Percentiles rank a stretch among this genome's conserved stretches.
These are phyloP conservation scores for Penicillium corylophilum DNA, from an alignment of 2,329 filamentous ascomycete species.

Conservation along the genomic window DNA sequence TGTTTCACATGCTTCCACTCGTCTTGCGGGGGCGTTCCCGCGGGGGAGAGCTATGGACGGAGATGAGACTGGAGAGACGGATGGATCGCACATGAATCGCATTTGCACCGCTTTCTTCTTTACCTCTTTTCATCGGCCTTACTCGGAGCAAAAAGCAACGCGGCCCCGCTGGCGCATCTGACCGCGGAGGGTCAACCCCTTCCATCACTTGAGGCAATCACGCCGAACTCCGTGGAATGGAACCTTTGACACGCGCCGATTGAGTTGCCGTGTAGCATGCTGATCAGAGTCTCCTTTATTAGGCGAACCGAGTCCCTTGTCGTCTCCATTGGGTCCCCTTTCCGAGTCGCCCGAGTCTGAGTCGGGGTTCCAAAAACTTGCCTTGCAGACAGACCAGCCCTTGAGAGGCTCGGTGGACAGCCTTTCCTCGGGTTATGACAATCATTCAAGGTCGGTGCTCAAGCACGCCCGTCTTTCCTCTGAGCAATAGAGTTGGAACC, in stretches of 20 bases:
- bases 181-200: constrained; percentile 12
- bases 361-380: constrained; percentile 48
- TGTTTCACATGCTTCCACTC: constrained; percentile 18
- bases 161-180: constrained; percentile 11
- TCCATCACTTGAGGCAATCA: constrained; percentile 21
- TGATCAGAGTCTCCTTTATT: constrained; percentile 15
- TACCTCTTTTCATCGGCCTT: no score
- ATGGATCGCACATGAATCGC: not conserved
- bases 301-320: constrained; percentile 43
- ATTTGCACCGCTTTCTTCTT: not conserved
- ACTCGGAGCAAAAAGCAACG: not conserved
- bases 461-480: not conserved
- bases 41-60: not conserved
- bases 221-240: constrained; percentile 12
- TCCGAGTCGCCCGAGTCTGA: constrained; percentile 38
- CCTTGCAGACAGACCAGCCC: constrained; percentile 54
- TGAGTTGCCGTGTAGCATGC: constrained; percentile 15
- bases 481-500: not conserved
- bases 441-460: constrained; percentile 66
- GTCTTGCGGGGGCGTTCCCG: not conserved
- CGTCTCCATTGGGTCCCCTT: constrained; percentile 37
- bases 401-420: constrained; percentile 77
- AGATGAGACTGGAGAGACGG: not conserved
- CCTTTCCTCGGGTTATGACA: constrained; percentile 65
- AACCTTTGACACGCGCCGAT: constrained; percentile 11